phyloP scores from a whole-genome alignment of 225 moss, liverwort and hornwort species.

The Physcomitrellopsis africana region DNA sequence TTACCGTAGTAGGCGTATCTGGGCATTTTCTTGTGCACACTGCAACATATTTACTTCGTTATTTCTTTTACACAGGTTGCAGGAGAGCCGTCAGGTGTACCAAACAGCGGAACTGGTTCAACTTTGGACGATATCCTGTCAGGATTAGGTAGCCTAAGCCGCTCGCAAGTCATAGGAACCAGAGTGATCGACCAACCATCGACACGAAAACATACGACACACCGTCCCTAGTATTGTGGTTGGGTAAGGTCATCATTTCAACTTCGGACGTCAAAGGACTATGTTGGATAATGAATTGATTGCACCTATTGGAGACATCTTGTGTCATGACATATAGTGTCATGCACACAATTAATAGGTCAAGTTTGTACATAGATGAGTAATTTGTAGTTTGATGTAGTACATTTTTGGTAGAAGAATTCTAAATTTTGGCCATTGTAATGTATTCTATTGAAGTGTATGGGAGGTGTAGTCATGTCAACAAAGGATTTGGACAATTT shows the following conservation, averaged over 20 bases:
- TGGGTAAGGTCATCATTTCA: background rate
- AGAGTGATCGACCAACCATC: conserved; percentile 42
- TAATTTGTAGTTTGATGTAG: too few species aligned
- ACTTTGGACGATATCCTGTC: conserved; percentile 79
- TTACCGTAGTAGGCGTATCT: background rate
- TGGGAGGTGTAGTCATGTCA: too few species aligned
- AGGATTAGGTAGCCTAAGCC: conserved; percentile 67
- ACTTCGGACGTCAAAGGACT: background rate
- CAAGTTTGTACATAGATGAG: too few species aligned
- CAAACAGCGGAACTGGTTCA: conserved; percentile 33
- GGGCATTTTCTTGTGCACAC: background rate
- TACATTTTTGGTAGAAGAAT: too few species aligned
- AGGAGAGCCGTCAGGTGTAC: conserved; percentile 34
- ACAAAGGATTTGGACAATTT: too few species aligned
- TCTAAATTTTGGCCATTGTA: too few species aligned
- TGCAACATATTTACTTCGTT: conserved; percentile 12
- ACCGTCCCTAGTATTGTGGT: conserved; percentile 30
- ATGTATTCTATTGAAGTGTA: too few species aligned
- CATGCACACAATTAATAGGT: background rate
- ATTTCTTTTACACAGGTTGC: conserved; percentile 29
- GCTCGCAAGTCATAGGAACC: conserved; percentile 72
- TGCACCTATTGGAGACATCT: conserved; percentile 10
- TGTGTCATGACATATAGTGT: conserved; percentile 9
- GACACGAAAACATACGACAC: conserved; percentile 16
- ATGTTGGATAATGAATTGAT: conserved; percentile 1